Evolutionary conservation across 2,329 filamentous ascomycete genomes (phyloP).

Genomic region (Aspergillus sp.): DNA sequence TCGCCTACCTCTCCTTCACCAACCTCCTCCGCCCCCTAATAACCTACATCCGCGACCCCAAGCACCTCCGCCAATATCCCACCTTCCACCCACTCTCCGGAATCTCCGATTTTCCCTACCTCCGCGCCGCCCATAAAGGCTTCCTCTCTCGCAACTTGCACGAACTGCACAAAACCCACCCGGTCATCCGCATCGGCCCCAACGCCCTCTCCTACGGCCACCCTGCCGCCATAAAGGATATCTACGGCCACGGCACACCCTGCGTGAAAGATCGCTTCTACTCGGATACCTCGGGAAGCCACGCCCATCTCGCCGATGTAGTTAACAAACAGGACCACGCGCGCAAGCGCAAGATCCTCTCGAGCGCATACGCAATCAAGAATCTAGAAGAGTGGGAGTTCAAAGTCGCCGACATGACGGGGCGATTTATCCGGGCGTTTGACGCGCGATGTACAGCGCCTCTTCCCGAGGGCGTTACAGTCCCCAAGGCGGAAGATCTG

Average conservation of each 20-base stretch:
- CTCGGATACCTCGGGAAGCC: constrained; percentile 44
- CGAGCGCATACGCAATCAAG: constrained; percentile 53
- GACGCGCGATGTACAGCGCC: constrained; percentile 34
- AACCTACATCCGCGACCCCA: neutral
- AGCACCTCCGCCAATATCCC: constrained; percentile 1
- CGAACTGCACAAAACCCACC: neutral
- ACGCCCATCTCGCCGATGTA: constrained; percentile 54
- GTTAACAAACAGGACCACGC: constrained; percentile 53
- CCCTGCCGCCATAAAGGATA: constrained; percentile 48
- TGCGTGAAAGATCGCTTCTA: constrained; percentile 54
- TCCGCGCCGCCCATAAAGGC: neutral
- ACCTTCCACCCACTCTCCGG: neutral
- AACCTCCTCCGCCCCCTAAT: neutral
- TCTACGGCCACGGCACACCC: constrained; percentile 52
- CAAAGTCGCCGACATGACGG: constrained; percentile 54
- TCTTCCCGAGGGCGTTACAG: neutral
- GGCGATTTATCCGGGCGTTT: constrained; percentile 43
- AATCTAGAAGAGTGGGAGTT: constrained; percentile 56
- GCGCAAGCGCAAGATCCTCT: constrained; percentile 53
- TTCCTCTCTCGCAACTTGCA: neutral
- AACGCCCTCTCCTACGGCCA: constrained; percentile 46
- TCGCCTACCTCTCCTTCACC: neutral
- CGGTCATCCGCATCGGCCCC: constrained; percentile 43
- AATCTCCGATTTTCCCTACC: neutral
- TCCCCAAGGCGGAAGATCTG: constrained; percentile 13